phyloP scores from a whole-genome alignment of 2,329 filamentous ascomycete species.

The Diaporthe sp. region DNA sequence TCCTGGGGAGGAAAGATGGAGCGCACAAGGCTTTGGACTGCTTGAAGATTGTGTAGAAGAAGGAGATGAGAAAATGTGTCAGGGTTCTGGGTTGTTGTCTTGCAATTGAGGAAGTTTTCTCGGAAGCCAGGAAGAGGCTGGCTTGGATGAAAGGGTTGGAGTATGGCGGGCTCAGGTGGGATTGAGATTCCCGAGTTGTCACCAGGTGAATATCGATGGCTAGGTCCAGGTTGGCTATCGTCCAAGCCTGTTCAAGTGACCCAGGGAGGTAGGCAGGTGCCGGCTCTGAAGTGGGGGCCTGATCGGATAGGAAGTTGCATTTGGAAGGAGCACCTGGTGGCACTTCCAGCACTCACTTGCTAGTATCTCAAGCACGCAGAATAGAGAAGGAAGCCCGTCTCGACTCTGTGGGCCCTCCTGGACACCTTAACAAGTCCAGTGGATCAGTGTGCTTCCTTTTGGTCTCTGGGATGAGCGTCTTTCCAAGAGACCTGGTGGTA shows the following conservation, averaged over 20 bases:
- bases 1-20: neutral
- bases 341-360: neutral
- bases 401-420: neutral
- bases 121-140: neutral
- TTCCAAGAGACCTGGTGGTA: too few species aligned
- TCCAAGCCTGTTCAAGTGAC: neutral
- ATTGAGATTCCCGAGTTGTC: neutral
- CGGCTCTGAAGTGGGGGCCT: neutral
- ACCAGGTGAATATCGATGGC: neutral
- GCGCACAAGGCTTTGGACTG: neutral
- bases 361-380: neutral
- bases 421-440: neutral
- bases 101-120: neutral
- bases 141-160: neutral
- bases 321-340: neutral
- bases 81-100: neutral
- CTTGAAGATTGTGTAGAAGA: neutral
- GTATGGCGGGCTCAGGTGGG: neutral
- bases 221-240: neutral
- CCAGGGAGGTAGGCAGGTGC: neutral
- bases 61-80: neutral
- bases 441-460: neutral
- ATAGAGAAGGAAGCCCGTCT: too few species aligned
- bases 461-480: neutral
- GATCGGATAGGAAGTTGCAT: neutral